A percentile compares a stretch with the other conserved stretches of the same genome.
phyloP scores from a whole-genome alignment of 331 rosid species.

The Malus hybrid region DNA sequence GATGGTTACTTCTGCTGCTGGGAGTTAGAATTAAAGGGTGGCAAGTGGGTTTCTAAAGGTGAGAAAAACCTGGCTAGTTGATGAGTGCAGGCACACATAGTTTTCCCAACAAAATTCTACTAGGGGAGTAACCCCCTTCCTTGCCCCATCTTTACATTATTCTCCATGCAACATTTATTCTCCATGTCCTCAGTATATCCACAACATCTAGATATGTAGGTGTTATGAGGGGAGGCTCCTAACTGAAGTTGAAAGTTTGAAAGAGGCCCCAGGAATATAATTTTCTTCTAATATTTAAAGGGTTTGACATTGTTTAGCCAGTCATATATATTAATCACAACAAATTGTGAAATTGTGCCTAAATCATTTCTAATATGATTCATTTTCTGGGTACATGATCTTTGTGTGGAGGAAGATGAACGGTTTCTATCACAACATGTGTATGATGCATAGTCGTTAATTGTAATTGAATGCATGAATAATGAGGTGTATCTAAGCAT shows the following conservation, averaged over 20 bases:
- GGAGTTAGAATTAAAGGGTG: background rate
- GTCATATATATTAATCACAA: no score
- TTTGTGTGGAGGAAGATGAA: no score
- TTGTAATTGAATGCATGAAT: no score
- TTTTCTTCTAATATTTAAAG: background rate
- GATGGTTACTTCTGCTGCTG: background rate
- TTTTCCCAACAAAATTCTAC: slow-evolving; percentile 23
- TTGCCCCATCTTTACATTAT: slow-evolving; percentile 56
- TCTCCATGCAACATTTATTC: slow-evolving; percentile 51
- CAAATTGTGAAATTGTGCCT: background rate
- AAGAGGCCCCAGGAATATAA: slow-evolving; percentile 34
- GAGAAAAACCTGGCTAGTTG: slow-evolving; percentile 15
- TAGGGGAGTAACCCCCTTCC: slow-evolving; percentile 10
- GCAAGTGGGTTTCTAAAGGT: slow-evolving; percentile 21
- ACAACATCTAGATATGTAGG: slow-evolving; percentile 28
- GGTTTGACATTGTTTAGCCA: no score
- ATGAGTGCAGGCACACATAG: slow-evolving; percentile 21
- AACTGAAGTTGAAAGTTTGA: slow-evolving; percentile 52
- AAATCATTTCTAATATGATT: no score
- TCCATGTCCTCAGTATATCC: slow-evolving; percentile 24
- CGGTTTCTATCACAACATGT: no score
- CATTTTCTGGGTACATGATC: no score
- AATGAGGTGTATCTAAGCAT: no score
- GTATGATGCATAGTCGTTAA: no score
- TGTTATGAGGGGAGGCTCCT: slow-evolving; percentile 69